Conservation (phyloP, 805 yeast species). For the Wickerhamia fluorescens region DNA sequence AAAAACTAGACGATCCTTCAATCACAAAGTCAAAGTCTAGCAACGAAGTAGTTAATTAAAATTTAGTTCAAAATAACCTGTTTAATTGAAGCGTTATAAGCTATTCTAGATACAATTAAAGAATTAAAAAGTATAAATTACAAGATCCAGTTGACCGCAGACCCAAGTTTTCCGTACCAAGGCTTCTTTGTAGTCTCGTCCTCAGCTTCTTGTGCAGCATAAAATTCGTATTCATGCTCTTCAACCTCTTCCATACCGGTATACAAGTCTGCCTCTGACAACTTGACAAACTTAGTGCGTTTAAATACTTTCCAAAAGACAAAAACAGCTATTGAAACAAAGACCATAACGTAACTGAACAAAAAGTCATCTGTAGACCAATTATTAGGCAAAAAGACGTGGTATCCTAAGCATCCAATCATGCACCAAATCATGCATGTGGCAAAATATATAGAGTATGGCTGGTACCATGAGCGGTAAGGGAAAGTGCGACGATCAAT, state of each 20-base stretch:
- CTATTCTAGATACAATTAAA: too few species aligned
- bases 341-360: conserved; percentile 67
- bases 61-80: too few species aligned
- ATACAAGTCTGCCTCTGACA: conserved; percentile 40
- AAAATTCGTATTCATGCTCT: conserved; percentile 40
- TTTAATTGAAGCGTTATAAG: too few species aligned
- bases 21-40: too few species aligned
- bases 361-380: conserved; percentile 61
- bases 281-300: conserved; percentile 31
- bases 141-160: conserved; percentile 15
- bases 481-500: conserved; percentile 32
- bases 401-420: conserved; percentile 61
- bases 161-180: conserved; percentile 5
- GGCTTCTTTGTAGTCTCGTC: conserved; percentile 6
- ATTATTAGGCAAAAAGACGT: conserved; percentile 57
- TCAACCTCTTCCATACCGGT: conserved; percentile 43
- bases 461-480: conserved; percentile 38
- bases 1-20: too few species aligned
- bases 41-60: too few species aligned
- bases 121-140: too few species aligned
- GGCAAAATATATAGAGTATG: conserved; percentile 29
- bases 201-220: conserved; percentile 27
- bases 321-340: conserved; percentile 30
- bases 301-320: conserved; percentile 30
- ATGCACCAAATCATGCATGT: conserved; percentile 27